Base-by-base conservation (phyloP, 768 basidiomycete species). In the Calocybe cyanea region DNA sequence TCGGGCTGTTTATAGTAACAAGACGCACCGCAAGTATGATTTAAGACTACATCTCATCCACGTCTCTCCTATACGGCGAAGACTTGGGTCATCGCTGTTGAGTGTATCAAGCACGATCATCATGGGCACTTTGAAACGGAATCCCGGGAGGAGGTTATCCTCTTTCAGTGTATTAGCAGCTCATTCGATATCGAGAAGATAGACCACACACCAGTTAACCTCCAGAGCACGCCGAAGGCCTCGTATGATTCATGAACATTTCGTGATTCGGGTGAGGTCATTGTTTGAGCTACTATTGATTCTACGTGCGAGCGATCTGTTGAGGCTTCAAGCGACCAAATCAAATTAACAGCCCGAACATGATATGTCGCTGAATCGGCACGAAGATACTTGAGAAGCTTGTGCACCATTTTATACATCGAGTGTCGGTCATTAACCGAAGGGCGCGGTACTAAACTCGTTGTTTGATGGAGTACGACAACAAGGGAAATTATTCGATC, bases 1-100 rank as follows among this genome's bases (percentile, higher is more conserved):
- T 49, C 25, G 7, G 7, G 25, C 34, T 19, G 17, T 13, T 2
- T 4, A 13, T 4, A n/a, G 15, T 6, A 11, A 10, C 10, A 13
- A 48, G 41, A 40, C 47, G 23, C 63, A 93, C 92, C 94, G 80
- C 47, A 92, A 70, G 61, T 95, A 95, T 1, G 92, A 94, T 61
- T 87, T 89, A 23, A 97, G 72, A 56, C 83, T 92, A 58, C 91
- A 92, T 20, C 94, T 79, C 87, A 99, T 92, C 96, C 96, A 99
- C 0, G 92, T 92, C 63, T 98, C 95, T 11, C 89, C 90, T 24
- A 88, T 73, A 9, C 92, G 77, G 20, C 87, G 82, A 8, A 87
- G 63, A 49, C 67, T 68, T 7, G 91, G 87, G 52, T 92, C 83
- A 24, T 85, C 81, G 31, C 75, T 83, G 56, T 83, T 85, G 38